Evolutionary conservation across 805 yeast genomes (phyloP).

Genomic region (Saccharomycopsis sp.): DNA sequence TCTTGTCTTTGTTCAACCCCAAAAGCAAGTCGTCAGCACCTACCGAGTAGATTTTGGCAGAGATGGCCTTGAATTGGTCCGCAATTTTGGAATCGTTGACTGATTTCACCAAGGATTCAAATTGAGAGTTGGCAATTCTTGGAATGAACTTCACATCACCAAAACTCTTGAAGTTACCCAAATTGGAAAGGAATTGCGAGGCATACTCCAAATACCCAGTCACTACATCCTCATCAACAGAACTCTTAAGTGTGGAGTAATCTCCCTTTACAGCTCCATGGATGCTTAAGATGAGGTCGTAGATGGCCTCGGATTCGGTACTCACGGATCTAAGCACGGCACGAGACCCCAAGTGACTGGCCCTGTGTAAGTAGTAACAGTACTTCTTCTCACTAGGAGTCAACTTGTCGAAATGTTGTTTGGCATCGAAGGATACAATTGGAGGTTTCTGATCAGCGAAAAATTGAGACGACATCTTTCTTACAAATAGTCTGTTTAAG

Average conservation of each 20-base stretch:
- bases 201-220: constrained; percentile 59
- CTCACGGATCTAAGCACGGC: constrained; percentile 77
- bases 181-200: constrained; percentile 66
- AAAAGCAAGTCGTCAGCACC: constrained; percentile 45
- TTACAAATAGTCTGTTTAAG: not conserved
- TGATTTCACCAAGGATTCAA: constrained; percentile 41
- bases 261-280: constrained; percentile 48
- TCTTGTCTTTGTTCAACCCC: constrained; percentile 55
- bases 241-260: constrained; percentile 31
- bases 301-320: constrained; percentile 71
- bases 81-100: constrained; percentile 32
- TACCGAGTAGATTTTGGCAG: constrained; percentile 43
- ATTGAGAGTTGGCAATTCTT: constrained; percentile 39
- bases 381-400: constrained; percentile 55
- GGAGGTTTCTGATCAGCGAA: constrained; percentile 65
- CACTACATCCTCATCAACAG: constrained; percentile 33
- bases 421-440: constrained; percentile 61
- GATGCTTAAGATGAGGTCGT: constrained; percentile 57
- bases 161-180: constrained; percentile 79
- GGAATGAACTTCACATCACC: constrained; percentile 89
- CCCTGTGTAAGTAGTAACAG: constrained; percentile 79
- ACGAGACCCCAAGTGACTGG: constrained; percentile 78
- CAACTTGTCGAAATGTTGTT: constrained; percentile 60
- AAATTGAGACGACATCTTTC: constrained; percentile 21
- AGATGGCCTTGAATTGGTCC: constrained; percentile 36